Evolutionary conservation across 345 rosid species (phyloP).

Genomic region (Fremontodendron californicum): DNA sequence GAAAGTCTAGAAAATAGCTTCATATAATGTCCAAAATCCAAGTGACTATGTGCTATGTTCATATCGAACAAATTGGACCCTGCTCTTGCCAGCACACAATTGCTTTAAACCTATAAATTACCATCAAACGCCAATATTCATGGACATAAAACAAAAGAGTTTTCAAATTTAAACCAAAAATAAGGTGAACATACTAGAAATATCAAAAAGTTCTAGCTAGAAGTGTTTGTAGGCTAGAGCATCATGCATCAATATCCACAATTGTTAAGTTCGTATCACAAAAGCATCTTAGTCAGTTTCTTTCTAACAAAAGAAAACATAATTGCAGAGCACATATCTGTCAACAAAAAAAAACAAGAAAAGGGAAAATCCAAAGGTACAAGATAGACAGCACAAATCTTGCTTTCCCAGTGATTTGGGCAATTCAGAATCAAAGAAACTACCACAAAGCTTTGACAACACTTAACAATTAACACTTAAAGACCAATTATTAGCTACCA

Average conservation of each 20-base stretch:
- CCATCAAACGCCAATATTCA: neutral
- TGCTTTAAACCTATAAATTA: neutral
- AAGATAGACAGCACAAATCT: neutral
- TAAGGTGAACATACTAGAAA: neutral
- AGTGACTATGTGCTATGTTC: neutral
- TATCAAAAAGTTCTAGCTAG: neutral
- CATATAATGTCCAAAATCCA: neutral
- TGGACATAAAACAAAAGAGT: neutral
- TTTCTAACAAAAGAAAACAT: neutral
- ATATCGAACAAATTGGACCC: neutral
- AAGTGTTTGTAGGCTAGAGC: neutral
- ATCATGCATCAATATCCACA: neutral
- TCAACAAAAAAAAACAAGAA: neutral
- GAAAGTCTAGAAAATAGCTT: neutral
- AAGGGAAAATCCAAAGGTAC: neutral
- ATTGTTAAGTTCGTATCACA: neutral
- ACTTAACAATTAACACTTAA: neutral
- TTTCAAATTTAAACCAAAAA: neutral
- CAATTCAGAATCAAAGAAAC: neutral
- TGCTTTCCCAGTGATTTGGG: neutral
- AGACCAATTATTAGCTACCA: neutral
- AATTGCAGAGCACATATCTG: neutral
- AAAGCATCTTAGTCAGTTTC: neutral
- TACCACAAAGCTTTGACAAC: neutral
- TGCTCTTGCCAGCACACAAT: neutral